These are phyloP conservation scores for Fomitopsis betulina DNA, from an alignment of 1,284 basidiomycete genomes.

Conservation along the genomic window DNA sequence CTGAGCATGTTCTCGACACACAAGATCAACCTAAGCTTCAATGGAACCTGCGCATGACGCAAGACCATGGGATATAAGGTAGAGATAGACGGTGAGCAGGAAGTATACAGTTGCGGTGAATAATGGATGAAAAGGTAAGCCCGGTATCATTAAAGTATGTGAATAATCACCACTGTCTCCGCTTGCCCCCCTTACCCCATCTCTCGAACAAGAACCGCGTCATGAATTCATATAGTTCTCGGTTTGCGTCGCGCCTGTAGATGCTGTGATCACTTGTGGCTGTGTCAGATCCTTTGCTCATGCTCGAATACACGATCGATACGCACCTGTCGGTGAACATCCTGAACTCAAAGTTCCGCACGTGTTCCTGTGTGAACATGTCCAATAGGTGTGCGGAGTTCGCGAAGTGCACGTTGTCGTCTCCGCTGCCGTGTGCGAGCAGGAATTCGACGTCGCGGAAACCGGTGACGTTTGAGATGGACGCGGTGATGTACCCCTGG, in stretches of 20 bases:
- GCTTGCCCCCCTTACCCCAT: constrained; percentile 83
- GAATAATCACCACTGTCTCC: constrained; percentile 44
- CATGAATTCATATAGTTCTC: constrained; percentile 88
- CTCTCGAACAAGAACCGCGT: constrained; percentile 80
- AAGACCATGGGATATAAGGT: neutral
- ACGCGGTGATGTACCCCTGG: constrained; percentile 80
- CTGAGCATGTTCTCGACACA: too few relatives aligned
- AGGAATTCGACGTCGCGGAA: constrained; percentile 80
- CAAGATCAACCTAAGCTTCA: neutral
- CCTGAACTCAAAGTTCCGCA: constrained; percentile 83
- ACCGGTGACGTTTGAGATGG: constrained; percentile 81
- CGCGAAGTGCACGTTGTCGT: constrained; percentile 93
- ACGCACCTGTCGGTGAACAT: constrained; percentile 93
- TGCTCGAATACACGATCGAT: neutral
- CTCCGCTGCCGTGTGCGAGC: constrained; percentile 89
- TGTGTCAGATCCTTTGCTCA: neutral
- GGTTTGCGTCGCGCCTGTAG: constrained; percentile 64
- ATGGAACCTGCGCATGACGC: neutral
- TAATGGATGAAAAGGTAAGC: neutral
- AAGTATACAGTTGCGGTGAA: neutral
- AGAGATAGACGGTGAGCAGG: neutral
- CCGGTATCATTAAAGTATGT: neutral
- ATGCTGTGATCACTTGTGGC: constrained; percentile 74
- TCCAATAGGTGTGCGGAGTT: constrained; percentile 91
- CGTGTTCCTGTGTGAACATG: constrained; percentile 77